Conservation (phyloP, 2,329 filamentous ascomycete genomes). For the Elsinoe necatrix region DNA sequence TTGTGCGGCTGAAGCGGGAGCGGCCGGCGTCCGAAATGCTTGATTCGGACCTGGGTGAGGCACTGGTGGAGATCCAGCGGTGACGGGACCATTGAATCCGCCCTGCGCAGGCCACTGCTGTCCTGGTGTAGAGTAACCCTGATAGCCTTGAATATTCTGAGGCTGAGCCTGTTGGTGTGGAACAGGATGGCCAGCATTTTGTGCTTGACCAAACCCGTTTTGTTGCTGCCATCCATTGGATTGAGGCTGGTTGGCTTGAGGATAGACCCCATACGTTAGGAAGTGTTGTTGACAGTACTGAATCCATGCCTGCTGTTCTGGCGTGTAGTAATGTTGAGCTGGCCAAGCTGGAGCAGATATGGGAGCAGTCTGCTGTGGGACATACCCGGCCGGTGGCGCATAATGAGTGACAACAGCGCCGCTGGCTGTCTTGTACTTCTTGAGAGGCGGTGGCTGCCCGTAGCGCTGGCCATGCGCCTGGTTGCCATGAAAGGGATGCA, state of each 20-base stretch:
- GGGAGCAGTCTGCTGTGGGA: constrained; percentile 21
- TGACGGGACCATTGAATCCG: neutral
- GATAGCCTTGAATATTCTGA: constrained; percentile 1
- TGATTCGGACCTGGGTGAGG: neutral
- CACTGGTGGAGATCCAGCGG: neutral
- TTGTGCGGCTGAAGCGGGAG: neutral
- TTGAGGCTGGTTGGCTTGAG: neutral
- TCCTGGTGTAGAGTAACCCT: neutral
- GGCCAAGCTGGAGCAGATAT: constrained; percentile 11
- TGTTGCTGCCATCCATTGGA: constrained; percentile 5
- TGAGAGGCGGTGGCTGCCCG: constrained; percentile 28
- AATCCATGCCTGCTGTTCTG: constrained; percentile 4
- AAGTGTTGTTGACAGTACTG: constrained; percentile 20
- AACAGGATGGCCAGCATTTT: neutral
- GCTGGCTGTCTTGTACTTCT: constrained; percentile 33
- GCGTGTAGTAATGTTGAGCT: constrained; percentile 6
- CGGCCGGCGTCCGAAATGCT: neutral
- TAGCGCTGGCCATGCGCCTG: constrained; percentile 11
- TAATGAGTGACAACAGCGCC: constrained; percentile 44
- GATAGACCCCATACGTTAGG: neutral
- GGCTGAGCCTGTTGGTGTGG: constrained; percentile 17
- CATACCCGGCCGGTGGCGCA: constrained; percentile 42
- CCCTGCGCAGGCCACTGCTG: constrained; percentile 1
- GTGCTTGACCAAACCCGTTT: constrained; percentile 8
- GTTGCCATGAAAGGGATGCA: constrained; percentile 11